Evolutionary conservation across 352 stramenopile genomes (phyloP).

Genomic region (Hyaloperonospora arabidopsidis): DNA sequence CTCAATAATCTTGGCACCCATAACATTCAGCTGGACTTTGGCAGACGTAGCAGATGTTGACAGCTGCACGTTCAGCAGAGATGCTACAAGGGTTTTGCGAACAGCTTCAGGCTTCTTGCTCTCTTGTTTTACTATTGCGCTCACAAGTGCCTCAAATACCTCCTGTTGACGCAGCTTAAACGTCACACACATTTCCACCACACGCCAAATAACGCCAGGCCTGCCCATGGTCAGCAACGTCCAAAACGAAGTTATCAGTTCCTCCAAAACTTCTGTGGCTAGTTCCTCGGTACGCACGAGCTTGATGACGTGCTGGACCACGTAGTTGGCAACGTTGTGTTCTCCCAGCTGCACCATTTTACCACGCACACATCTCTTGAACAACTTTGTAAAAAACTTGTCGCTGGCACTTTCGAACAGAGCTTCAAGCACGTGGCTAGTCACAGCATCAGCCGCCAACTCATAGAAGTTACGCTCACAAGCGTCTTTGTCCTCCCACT

Average conservation of each 20-base stretch:
- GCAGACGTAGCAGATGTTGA: constrained; percentile 39
- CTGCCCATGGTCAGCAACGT: constrained; percentile 64
- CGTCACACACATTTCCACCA: constrained; percentile 67
- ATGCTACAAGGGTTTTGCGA: constrained; percentile 53
- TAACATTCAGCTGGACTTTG: constrained; percentile 69
- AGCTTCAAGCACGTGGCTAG: constrained; percentile 69
- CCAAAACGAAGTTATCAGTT: constrained; percentile 56
- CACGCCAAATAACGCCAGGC: constrained; percentile 66
- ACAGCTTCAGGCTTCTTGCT: constrained; percentile 70
- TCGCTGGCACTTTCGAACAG: constrained; percentile 50
- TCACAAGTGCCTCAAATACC: constrained; percentile 45
- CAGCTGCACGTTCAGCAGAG: constrained; percentile 58
- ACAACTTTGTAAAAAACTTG: constrained; percentile 62
- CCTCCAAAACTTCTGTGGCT: constrained; percentile 43
- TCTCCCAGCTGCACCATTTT: constrained; percentile 64
- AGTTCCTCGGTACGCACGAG: constrained; percentile 37
- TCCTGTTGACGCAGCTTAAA: constrained; percentile 44
- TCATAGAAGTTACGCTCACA: constrained; percentile 55
- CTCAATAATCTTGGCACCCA: constrained; percentile 67
- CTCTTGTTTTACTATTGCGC: constrained; percentile 66
- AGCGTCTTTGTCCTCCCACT: constrained; percentile 56
- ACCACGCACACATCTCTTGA: constrained; percentile 48
- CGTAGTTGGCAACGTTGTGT: constrained; percentile 75
- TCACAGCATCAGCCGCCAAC: constrained; percentile 60
- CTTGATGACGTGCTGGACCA: constrained; percentile 68